Conservation (phyloP, 331 rosid species). For the Pyracantha coccinea region DNA sequence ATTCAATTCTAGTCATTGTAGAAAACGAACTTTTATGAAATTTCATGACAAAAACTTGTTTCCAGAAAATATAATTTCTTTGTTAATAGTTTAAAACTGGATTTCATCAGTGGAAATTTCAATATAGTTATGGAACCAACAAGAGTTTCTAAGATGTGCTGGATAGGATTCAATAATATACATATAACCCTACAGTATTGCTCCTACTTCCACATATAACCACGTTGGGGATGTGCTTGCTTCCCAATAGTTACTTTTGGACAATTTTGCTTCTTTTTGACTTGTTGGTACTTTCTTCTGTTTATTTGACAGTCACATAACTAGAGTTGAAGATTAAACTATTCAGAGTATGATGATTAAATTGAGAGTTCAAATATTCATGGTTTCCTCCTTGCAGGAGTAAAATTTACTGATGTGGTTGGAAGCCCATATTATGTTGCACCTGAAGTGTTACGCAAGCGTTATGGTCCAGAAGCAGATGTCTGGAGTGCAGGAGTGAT, state of each 20-base stretch:
- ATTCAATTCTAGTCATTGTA: not conserved
- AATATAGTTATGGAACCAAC: not conserved
- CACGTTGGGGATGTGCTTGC: not conserved
- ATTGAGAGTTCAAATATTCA: not conserved
- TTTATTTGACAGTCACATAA: slow-evolving; percentile 10
- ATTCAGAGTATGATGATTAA: not conserved
- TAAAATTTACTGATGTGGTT: slow-evolving; percentile 76
- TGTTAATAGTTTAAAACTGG: not conserved
- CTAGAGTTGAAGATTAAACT: slow-evolving; percentile 9
- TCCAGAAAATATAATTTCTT: not conserved
- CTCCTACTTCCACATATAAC: not conserved
- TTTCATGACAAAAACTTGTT: not conserved
- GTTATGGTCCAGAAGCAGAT: slow-evolving; percentile 94
- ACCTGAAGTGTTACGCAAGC: slow-evolving; percentile 84
- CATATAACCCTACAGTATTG: not conserved
- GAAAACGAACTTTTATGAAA: not conserved
- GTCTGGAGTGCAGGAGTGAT: slow-evolving; percentile 99
- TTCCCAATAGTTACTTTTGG: not conserved
- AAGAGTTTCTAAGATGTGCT: not conserved
- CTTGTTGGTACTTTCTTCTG: not conserved
- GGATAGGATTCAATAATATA: not conserved
- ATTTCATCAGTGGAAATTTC: not conserved
- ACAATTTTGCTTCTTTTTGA: not conserved
- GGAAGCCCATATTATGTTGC: slow-evolving; percentile 99
- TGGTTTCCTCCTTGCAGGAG: slow-evolving; percentile 49